Percentiles rank a stretch among this genome's conserved stretches.
phyloP scores from a whole-genome alignment of 345 rosid genomes.

The Gossypium thurberi region DNA sequence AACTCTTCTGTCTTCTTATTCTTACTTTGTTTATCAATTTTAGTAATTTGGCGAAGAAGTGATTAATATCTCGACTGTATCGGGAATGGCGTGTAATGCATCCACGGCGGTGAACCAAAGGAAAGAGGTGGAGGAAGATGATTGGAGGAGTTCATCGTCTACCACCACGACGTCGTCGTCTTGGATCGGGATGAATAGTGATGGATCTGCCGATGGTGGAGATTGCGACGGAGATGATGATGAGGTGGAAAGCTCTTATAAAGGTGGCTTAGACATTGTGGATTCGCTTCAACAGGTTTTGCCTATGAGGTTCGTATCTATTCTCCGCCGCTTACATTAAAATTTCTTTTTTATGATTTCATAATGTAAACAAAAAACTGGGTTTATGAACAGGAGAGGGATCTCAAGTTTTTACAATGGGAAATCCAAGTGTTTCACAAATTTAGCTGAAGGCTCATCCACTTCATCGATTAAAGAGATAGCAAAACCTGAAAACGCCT shows the following conservation, averaged over 20 bases:
- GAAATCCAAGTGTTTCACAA: constrained; percentile 76
- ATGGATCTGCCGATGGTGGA: constrained; percentile 28
- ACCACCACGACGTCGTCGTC: constrained; percentile 44
- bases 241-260: constrained; percentile 58
- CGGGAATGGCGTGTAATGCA: constrained; percentile 17
- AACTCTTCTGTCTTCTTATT: no score
- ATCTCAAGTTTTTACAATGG: constrained; percentile 77
- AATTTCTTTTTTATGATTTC: not conserved
- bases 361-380: constrained; percentile 3
- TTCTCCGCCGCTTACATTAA: not conserved
- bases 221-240: constrained; percentile 38
- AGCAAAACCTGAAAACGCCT: constrained; percentile 68
- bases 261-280: constrained; percentile 46
- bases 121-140: constrained; percentile 12
- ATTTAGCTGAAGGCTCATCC: constrained; percentile 41
- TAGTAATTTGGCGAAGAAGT: not conserved
- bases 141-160: constrained; percentile 23
- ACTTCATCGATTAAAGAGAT: constrained; percentile 50
- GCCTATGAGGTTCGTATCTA: constrained; percentile 45
- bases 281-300: constrained; percentile 55
- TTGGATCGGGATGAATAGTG: constrained; percentile 61
- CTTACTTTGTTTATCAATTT: no score
- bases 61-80: constrained; percentile 22
- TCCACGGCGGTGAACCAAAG: not conserved
- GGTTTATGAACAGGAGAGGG: constrained; percentile 49